Percentiles rank a stretch among this genome's conserved stretches.
phyloP scores from a whole-genome alignment of 2,329 filamentous ascomycete species.

The Davidsoniella australis region DNA sequence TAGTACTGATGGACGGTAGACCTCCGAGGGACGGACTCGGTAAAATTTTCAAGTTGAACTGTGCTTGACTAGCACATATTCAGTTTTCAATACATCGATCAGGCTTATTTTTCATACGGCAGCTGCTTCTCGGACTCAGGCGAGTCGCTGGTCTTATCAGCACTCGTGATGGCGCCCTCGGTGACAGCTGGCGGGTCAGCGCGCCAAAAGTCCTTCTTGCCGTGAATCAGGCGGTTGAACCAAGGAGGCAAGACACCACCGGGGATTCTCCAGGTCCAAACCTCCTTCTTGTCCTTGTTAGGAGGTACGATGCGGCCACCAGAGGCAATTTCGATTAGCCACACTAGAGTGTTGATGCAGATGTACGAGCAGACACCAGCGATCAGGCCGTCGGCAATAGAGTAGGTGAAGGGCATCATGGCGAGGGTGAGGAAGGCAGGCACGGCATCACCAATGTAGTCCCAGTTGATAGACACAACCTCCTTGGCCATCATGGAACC shows the following conservation, averaged over 20 bases:
- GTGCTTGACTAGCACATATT: no score
- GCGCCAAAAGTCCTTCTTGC: slow-evolving; percentile 59
- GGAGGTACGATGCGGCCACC: slow-evolving; percentile 55
- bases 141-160: slow-evolving; percentile 8
- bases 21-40: no score
- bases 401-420: slow-evolving; percentile 82
- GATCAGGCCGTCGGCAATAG: slow-evolving; percentile 73
- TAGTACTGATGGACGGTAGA: no score
- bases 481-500: slow-evolving; percentile 74
- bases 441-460: slow-evolving; percentile 66
- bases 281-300: slow-evolving; percentile 61
- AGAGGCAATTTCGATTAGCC: slow-evolving; percentile 47
- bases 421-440: slow-evolving; percentile 73
- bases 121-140: slow-evolving; percentile 8
- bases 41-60: no score
- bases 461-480: slow-evolving; percentile 76
- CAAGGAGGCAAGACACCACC: slow-evolving; percentile 63
- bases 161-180: slow-evolving; percentile 12
- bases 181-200: slow-evolving; percentile 5
- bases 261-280: slow-evolving; percentile 61
- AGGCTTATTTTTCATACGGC: slow-evolving; percentile 3
- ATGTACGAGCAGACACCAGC: slow-evolving; percentile 64
- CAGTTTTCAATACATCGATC: no score
- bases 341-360: slow-evolving; percentile 55
- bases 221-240: slow-evolving; percentile 43